phyloP scores from a whole-genome alignment of 1,139 yeast genomes.

The Kluyveromyces sp. region DNA sequence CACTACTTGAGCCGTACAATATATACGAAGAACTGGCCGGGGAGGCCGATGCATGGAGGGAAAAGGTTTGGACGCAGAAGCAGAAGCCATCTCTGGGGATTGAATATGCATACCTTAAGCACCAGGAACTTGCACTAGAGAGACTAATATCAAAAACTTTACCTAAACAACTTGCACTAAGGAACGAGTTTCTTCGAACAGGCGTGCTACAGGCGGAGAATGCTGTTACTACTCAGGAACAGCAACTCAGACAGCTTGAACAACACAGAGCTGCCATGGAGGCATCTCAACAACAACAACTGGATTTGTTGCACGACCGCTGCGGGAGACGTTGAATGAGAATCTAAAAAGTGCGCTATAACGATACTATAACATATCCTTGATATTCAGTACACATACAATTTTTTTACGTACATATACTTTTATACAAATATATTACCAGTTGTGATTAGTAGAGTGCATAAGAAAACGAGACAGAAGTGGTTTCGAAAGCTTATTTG shows the following conservation, averaged over 20 bases:
- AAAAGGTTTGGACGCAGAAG: neutral
- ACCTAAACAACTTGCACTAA: slow-evolving; percentile 24
- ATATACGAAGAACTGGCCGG: neutral
- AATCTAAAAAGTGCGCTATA: slow-evolving; percentile 1
- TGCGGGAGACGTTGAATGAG: slow-evolving; percentile 11
- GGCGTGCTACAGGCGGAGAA: slow-evolving; percentile 9
- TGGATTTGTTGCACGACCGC: slow-evolving; percentile 9
- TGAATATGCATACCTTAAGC: slow-evolving; percentile 19
- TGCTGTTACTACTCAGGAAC: slow-evolving; percentile 9
- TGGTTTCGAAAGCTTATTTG: slow-evolving; percentile 43
- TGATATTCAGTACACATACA: neutral
- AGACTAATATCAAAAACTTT: slow-evolving; percentile 18
- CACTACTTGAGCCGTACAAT: neutral
- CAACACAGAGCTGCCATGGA: slow-evolving; percentile 13
- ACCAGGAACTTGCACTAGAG: slow-evolving; percentile 18
- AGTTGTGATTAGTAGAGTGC: neutral
- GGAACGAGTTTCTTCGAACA: slow-evolving; percentile 16
- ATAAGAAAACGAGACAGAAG: neutral
- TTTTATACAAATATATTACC: neutral
- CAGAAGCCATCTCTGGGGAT: slow-evolving; percentile 3
- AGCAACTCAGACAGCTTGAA: slow-evolving; percentile 14
- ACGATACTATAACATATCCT: neutral
- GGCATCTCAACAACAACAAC: slow-evolving; percentile 7
- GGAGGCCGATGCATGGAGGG: slow-evolving; percentile 7
- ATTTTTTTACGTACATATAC: neutral